Base-by-base conservation (phyloP, 805 yeast genomes). In the Kuraishia borneana region DNA sequence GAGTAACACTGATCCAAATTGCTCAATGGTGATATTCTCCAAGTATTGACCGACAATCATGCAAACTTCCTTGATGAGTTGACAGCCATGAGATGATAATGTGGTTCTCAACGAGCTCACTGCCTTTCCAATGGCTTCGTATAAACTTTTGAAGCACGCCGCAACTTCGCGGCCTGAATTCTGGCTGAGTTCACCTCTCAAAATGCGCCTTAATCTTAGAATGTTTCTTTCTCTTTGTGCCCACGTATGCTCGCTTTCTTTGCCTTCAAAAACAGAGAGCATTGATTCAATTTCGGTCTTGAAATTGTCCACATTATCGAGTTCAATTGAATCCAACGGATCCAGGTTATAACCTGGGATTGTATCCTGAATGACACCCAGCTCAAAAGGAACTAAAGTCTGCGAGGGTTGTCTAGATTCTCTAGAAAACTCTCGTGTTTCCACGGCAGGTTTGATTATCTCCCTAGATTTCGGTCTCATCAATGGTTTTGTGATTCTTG, bases 221-320 rank as follows among this genome's bases (percentile, higher is more conserved):
- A 85, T 68, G 33, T 61, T 60, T 34, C 68, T 65, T 45, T 88
- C 95, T 47, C 98, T 66, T 0, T 47, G 44, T 17, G 62, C 56
- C 98, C 98, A 92, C 50, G 92, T 92, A 38, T 68, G 67, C 48
- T 92, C 98, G 0, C 94, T 81, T 52, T 92, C 98, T 46, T 79
- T 64, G 4, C 79, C 81, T 6, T 64, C 69, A 45, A 89, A 87
- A 18, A 51, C 42, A 1, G 51, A 39, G 6, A 39, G 22, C 54
- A 60, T 45, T 8, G 39, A 36, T 21, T 55, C 58, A 16, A 59
- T 35, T 12, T 52, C 47, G 4, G 46, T 46, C 5, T 42, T 36
- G 20, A 67, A 41, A 9, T 48, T 44, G 25, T 52, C 48, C 9
- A 50, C 50, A 26, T 56, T 41, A 3, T 35, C 13, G 2, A 63